A percentile compares a stretch with the other conserved stretches of the same genome.
Conservation (phyloP, 2,329 filamentous ascomycete genomes). For the Fusarium napiforme region DNA sequence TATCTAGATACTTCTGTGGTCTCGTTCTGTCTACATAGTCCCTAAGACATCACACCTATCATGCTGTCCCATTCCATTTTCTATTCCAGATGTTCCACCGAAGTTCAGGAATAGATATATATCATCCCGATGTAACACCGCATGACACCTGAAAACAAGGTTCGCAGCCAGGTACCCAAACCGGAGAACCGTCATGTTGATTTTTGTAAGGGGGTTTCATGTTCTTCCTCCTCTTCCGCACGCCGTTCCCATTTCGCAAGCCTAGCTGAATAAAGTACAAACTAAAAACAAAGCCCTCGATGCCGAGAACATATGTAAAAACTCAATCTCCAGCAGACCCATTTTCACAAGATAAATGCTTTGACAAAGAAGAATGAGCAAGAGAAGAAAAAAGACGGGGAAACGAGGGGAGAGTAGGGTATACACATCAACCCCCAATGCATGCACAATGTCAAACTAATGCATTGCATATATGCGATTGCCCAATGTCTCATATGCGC, state of each 20-base stretch:
- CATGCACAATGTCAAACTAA: constrained; percentile 32
- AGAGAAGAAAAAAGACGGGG: constrained; percentile 25
- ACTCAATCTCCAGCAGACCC: constrained; percentile 16
- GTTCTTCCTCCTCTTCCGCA: constrained; percentile 1
- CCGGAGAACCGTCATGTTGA: neutral
- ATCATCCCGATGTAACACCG: constrained; percentile 41
- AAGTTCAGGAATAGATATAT: constrained; percentile 11
- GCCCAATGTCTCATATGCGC: constrained; percentile 25
- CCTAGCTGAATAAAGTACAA: constrained; percentile 39
- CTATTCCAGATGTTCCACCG: constrained; percentile 14
- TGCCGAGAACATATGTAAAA: neutral
- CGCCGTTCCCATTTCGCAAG: constrained; percentile 27
- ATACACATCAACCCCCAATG: constrained; percentile 16
- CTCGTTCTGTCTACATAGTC: constrained; percentile 19
- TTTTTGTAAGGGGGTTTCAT: constrained; percentile 1
- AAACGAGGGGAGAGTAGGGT: constrained; percentile 5
- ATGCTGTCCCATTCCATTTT: constrained; percentile 14
- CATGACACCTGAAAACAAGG: constrained; percentile 34
- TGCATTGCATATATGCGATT: constrained; percentile 18
- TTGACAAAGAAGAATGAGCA: constrained; percentile 24
- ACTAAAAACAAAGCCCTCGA: constrained; percentile 18
- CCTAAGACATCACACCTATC: constrained; percentile 8
- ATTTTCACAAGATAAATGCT: constrained; percentile 15
- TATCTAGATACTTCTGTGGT: constrained; percentile 22
- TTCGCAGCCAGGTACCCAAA: constrained; percentile 38